Evolutionary conservation across 1,284 basidiomycete species (phyloP).

Genomic region (Trichosporon asahii): DNA sequence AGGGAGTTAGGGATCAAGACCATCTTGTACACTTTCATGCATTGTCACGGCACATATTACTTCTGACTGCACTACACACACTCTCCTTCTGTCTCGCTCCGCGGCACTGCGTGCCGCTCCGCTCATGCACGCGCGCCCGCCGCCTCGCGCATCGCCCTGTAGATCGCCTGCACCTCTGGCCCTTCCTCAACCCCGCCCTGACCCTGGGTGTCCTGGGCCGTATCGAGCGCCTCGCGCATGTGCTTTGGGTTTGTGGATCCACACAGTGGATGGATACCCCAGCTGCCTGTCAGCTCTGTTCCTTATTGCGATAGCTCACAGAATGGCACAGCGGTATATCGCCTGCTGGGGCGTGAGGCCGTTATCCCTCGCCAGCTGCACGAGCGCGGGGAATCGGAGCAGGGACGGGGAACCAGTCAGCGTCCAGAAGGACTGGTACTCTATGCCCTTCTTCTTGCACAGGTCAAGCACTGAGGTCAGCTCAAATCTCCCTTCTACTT

Average conservation of each 20-base stretch:
- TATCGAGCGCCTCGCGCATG: conserved; percentile 63
- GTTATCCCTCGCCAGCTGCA: conserved; percentile 54
- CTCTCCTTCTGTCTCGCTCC: too few species aligned
- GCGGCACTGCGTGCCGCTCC: background rate
- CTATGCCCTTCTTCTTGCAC: conserved; percentile 57
- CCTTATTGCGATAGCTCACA: conserved; percentile 27
- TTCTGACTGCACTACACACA: background rate
- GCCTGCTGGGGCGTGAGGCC: conserved; percentile 63
- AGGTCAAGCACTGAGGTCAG: conserved; percentile 35
- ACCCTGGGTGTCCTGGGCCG: too few species aligned
- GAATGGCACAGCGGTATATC: conserved; percentile 64
- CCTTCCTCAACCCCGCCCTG: conserved; percentile 50
- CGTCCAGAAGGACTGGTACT: conserved; percentile 86
- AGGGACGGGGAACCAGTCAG: conserved; percentile 68
- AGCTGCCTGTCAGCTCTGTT: conserved; percentile 29
- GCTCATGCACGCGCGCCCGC: conserved; percentile 19
- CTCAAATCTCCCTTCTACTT: too few species aligned
- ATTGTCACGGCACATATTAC: background rate
- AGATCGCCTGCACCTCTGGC: conserved; percentile 22
- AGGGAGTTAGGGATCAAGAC: too few species aligned
- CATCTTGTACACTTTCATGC: conserved; percentile 10
- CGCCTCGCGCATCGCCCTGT: conserved; percentile 22
- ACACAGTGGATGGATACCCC: conserved; percentile 46
- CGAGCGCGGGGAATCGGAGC: conserved; percentile 56
- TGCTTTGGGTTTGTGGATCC: conserved; percentile 52